Evolutionary conservation across 2,329 filamentous ascomycete genomes (phyloP).

Genomic region (Stemphylium beticola): DNA sequence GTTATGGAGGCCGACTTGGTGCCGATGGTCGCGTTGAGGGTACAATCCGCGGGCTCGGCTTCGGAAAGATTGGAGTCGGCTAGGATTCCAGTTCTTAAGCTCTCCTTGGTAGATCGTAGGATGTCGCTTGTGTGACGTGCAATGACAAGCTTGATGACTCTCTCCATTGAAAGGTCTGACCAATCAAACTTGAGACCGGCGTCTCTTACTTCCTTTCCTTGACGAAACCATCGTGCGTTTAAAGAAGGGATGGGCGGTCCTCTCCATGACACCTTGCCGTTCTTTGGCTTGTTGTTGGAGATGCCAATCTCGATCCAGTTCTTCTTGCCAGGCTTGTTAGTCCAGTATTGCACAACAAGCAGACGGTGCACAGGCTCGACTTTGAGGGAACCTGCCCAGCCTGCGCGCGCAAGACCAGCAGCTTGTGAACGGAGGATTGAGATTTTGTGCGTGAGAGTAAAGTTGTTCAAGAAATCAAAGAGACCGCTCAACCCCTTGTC

Average conservation of each 20-base stretch:
- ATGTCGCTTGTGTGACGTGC: slow-evolving; percentile 76
- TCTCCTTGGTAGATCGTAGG: slow-evolving; percentile 65
- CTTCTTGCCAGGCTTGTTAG: slow-evolving; percentile 71
- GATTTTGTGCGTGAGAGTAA: slow-evolving; percentile 89
- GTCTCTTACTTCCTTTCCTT: slow-evolving; percentile 75
- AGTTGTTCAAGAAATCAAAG: slow-evolving; percentile 85
- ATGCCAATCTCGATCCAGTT: slow-evolving; percentile 92
- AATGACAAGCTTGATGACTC: slow-evolving; percentile 74
- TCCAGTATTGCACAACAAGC: slow-evolving; percentile 91
- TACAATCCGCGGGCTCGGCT: slow-evolving; percentile 70
- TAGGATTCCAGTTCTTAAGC: slow-evolving; percentile 63
- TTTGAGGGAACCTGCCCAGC: slow-evolving; percentile 79
- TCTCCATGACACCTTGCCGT: slow-evolving; percentile 44
- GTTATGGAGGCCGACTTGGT: slow-evolving; percentile 62
- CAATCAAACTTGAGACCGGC: slow-evolving; percentile 71
- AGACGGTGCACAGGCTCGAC: slow-evolving; percentile 82
- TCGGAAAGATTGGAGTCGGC: slow-evolving; percentile 65
- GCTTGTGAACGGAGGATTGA: slow-evolving; percentile 81
- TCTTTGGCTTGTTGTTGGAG: slow-evolving; percentile 63
- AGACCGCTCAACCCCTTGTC: slow-evolving; percentile 77
- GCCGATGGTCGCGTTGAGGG: slow-evolving; percentile 72
- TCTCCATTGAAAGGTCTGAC: slow-evolving; percentile 73
- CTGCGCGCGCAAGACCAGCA: slow-evolving; percentile 67
- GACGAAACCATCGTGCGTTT: slow-evolving; percentile 80
- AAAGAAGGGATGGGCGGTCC: slow-evolving; percentile 51